A percentile compares a stretch with the other conserved stretches of the same genome.
Evolutionary conservation across 805 yeast species (phyloP).

Genomic region (Kuraishia piskuri): DNA sequence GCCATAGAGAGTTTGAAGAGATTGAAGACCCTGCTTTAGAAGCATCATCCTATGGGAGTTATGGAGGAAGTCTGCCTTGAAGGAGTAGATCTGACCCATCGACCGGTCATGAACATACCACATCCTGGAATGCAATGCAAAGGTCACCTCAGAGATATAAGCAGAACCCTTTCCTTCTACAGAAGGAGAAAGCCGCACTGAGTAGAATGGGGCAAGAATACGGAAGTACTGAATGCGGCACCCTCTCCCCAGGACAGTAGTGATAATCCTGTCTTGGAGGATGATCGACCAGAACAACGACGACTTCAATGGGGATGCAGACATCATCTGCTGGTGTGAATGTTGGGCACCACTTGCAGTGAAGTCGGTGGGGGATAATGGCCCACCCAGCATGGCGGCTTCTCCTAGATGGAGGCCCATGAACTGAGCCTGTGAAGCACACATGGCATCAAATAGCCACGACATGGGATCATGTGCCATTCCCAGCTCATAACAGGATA

Average conservation of each 20-base stretch:
- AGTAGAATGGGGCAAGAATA: constrained; percentile 20
- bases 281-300: constrained; percentile 24
- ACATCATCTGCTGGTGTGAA: constrained; percentile 2
- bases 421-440: constrained; percentile 20
- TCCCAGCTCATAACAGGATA: constrained; percentile 25
- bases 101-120: constrained; percentile 24
- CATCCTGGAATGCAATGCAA: constrained; percentile 19
- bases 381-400: constrained; percentile 1
- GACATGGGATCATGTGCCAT: constrained; percentile 22
- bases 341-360: not conserved
- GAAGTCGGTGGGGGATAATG: not conserved
- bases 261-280: constrained; percentile 23
- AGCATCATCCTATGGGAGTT: constrained; percentile 21
- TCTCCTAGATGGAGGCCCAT: constrained; percentile 16
- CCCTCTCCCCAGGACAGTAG: constrained; percentile 25
- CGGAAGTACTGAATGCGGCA: constrained; percentile 24
- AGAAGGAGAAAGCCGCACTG: constrained; percentile 8
- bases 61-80: constrained; percentile 23
- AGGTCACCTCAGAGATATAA: constrained; percentile 15
- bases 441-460: constrained; percentile 25
- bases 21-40: constrained; percentile 19
- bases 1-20: constrained; percentile 13
- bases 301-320: constrained; percentile 11
- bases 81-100: constrained; percentile 24
- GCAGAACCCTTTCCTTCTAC: not conserved